Conservation (phyloP, 495 filamentous ascomycete genomes). For the Annulohypoxylon moriforme region DNA sequence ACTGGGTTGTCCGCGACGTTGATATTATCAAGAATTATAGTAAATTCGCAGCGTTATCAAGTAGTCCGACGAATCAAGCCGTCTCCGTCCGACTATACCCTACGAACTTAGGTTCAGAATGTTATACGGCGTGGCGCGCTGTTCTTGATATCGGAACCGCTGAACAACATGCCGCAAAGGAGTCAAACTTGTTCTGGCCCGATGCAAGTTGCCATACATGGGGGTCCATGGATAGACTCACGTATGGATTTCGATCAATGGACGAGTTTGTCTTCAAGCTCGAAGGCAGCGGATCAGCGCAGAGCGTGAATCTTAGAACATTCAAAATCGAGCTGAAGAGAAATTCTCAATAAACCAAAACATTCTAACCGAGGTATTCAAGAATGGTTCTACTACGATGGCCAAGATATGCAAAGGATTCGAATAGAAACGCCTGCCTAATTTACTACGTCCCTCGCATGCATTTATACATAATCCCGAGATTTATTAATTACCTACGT, state of each 20-base stretch:
- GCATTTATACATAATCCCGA: no score
- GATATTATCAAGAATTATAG: slow-evolving; percentile 53
- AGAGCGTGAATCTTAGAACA: slow-evolving; percentile 27
- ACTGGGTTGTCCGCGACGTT: slow-evolving; percentile 56
- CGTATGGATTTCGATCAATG: slow-evolving; percentile 48
- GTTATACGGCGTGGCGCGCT: slow-evolving; percentile 46
- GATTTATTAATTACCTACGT: no score
- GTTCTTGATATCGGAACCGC: slow-evolving; percentile 41
- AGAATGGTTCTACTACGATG: no score
- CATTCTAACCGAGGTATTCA: no score
- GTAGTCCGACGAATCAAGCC: slow-evolving; percentile 20
- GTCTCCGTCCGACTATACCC: slow-evolving; percentile 48
- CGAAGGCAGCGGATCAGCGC: slow-evolving; percentile 2
- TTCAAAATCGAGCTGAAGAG: slow-evolving; percentile 30
- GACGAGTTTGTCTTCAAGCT: slow-evolving; percentile 45
- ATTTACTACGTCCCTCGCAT: no score
- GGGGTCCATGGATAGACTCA: slow-evolving; percentile 49
- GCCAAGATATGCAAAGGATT: no score
- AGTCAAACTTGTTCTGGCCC: slow-evolving; percentile 41
- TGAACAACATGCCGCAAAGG: slow-evolving; percentile 40
- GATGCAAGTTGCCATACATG: slow-evolving; percentile 49
- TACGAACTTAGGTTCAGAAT: slow-evolving; percentile 39
- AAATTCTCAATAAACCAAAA: background rate
- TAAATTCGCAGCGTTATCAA: slow-evolving; percentile 41
- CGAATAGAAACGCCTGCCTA: no score